Evolutionary conservation across 495 filamentous ascomycete genomes (phyloP), one percentile per base, ranked within the genome.

Genomic region (Penicillium lagena): DNA sequence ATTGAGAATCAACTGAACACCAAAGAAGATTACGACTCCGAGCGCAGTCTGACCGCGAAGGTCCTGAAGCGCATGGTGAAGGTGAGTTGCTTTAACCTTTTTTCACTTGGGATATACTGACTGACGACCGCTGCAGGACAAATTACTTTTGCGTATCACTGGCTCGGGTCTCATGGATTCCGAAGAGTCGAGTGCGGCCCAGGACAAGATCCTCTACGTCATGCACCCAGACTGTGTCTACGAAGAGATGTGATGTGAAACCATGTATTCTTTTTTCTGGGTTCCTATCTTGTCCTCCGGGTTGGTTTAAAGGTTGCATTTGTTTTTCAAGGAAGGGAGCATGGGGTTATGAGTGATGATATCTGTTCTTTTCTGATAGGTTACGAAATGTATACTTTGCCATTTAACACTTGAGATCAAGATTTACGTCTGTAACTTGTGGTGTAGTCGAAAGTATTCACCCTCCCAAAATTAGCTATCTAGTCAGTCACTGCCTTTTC

Each of bases 21-120:
- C 12, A 79, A 91, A 62, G 89, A 94, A 44, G 90, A 93, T 42
- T 67, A 94, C 45, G 71, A 86, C 55, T 68, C 64, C 11, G 93
- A 99, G 75, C 78, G 80, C 56, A 75, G 72, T 12, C 59, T 97
- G 43, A 82, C 81, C n/a, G 76, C 69, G 58, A 96, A 96, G 76
- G 91, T 97, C 50, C 59, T 97, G 47, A 95, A 85, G 80, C 82
- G 89, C 61, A 94, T 96, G 85, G 85, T 96, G 51, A 96, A 91
- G 87, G 90, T 94, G 69, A 55, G 79, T 77, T 17, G 17, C 37
- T 31, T 36, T 31, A 14, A 1, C 27, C 30, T 40, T 36, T 11
- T 29, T 17, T 34, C 42, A 7, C 17, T 35, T 29, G 39, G 29
- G 29, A 39, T 31, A 36, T 22, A 17, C 28, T 14, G 9, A 35